Evolutionary conservation across 176 grass and related monocot genomes (phyloP).

Genomic region (Puya raimondii): DNA sequence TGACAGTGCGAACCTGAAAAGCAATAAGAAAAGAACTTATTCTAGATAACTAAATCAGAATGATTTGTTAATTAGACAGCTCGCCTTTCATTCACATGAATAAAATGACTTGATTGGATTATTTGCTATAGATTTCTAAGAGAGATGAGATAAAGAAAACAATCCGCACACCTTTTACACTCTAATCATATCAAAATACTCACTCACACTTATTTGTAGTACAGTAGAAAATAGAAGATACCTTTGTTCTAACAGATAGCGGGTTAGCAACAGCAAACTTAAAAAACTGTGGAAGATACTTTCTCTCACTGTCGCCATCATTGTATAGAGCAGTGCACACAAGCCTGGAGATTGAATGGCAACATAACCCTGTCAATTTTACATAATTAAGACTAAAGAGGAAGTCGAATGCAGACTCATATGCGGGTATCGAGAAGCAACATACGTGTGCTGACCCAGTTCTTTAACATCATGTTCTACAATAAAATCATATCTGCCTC

Average conservation of each 20-base stretch:
- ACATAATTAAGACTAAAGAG: neutral
- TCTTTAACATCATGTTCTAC: conserved; percentile 99
- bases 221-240: conserved; percentile 24
- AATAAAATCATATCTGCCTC: conserved; percentile 96
- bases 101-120: neutral
- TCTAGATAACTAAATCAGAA: neutral
- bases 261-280: conserved; percentile 92
- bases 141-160: neutral
- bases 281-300: conserved; percentile 99
- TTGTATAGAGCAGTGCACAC: conserved; percentile 94
- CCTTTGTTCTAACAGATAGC: conserved; percentile 98
- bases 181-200: too few species aligned
- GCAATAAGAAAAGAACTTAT: conserved; percentile 12
- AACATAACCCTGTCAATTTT: conserved; percentile 2
- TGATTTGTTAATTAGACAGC: neutral
- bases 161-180: neutral
- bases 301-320: conserved; percentile 83
- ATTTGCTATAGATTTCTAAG: neutral
- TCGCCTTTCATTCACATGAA: neutral
- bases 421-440: conserved; percentile 5
- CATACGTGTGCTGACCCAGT: conserved; percentile 80
- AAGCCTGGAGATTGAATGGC: conserved; percentile 55
- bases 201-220: too few species aligned
- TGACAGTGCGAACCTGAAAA: conserved; percentile 86
- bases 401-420: neutral